Evolutionary conservation across 768 basidiomycete species (phyloP), one percentile per base, ranked within the genome.

Genomic region (Trametes meyenii): DNA sequence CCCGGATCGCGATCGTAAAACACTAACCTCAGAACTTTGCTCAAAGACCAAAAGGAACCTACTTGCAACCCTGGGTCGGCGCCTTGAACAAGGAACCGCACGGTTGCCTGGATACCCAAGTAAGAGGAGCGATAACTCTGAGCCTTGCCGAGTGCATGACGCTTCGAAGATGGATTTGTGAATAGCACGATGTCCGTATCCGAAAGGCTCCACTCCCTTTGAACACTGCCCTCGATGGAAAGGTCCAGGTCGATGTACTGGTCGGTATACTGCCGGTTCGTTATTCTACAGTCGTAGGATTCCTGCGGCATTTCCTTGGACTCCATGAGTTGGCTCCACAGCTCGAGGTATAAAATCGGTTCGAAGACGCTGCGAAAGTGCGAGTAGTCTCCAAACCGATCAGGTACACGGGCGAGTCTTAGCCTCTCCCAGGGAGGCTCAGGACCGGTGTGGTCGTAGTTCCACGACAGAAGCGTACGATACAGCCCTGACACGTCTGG

Each of bases 111-210:
- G 40, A 83, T 78, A 33, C 81, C 86, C 59, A 74, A 74, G 50
- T 67, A 78, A 12, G 72, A 76, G 43, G 69, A 66, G 45, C 71
- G 77, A 61, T 77, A 86, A 13, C 73, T 76, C 55, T 82, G 78
- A 1, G 86, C 83, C 75, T 96, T 98, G 1, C 86, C 94, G 65
- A 98, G 82, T 8, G 88, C 71, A 14, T 77, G 78, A 60, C 79
- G 81, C 45, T 82, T 75, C 10, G 76, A 78, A n/a, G 76, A 81
- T 16, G 82, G 79, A 50, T 87, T 83, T 46, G 82, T 79, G 19
- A 98, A 79, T 3, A 96, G 75, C n/a, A 98, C 85, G 16, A 98
- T 78, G 69, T 98, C 96, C 1, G 86, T 86, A 53, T 98, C 96
- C 17, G 82, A 78, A 49, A 96, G 75, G 58, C 78, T 85, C 87